Evolutionary conservation across 331 rosid species (phyloP), one percentile per base, ranked within the genome.

Genomic region (Acacia concinna): DNA sequence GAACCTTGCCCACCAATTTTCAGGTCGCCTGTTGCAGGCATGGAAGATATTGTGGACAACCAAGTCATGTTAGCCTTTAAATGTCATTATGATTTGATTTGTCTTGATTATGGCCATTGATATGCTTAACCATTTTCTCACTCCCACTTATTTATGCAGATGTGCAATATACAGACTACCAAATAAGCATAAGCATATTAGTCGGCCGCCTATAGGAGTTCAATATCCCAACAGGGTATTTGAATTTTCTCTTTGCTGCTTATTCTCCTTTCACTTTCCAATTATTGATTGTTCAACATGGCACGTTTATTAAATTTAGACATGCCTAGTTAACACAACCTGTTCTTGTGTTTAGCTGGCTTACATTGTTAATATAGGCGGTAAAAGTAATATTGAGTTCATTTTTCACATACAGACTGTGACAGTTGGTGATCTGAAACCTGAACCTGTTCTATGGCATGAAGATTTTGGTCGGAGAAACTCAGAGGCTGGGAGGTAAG

Each of bases 1-100:
- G 99, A 96, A 79, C 94, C 97, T 76, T 88, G 99, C 89, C 99
- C 99, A 8, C 98, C 94, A 27, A 88, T 96, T 77, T 93, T 96
- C 69, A 91, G 98, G 84, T 96, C 99, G 71, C 99, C 99, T 81
- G 88, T 96, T 79, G 79, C 65, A 71, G 86, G 91, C 80, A 57
- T 96, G 97, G 97, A 93, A 85, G 99, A 96, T 85, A 90, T 96
- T 71, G 85, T 91, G 87, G 97, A 93, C 85, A 96, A 96, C 75
- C 98, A 96, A 87, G 99, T 96, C 85, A 84, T 93, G 99, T 96
- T 88, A 87, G 97, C 78, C 47, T 73, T 73, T 66, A 21, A 70
- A 31, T 35, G 23, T 44, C 44, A 28, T 17, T 67, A 25, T 63
- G 28, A 37, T 62, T 35, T 73, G 49, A 27, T 51, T 46, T 25